Conservation (phyloP, 2,329 filamentous ascomycete genomes). For the Seiridium unicorne region DNA sequence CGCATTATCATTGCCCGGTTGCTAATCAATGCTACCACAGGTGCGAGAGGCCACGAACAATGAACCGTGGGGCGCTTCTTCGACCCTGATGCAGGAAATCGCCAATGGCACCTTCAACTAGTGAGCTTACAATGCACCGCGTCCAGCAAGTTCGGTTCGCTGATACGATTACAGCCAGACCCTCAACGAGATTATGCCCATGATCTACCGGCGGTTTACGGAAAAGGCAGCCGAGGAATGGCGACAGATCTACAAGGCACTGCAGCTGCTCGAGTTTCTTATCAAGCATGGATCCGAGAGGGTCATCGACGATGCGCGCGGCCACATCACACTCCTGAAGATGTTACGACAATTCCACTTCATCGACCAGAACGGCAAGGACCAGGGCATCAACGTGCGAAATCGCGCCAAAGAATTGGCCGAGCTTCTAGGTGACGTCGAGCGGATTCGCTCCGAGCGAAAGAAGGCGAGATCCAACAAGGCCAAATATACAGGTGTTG, state of each 20-base stretch:
- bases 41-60: slow-evolving; percentile 99
- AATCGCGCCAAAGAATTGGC: slow-evolving; percentile 95
- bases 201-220: slow-evolving; percentile 99
- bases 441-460: slow-evolving; percentile 74
- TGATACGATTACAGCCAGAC: slow-evolving; percentile 65
- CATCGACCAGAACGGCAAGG: slow-evolving; percentile 95
- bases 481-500: slow-evolving; percentile 93
- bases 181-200: slow-evolving; percentile 99
- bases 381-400: slow-evolving; percentile 95
- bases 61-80: slow-evolving; percentile 90
- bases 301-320: slow-evolving; percentile 94
- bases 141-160: background rate
- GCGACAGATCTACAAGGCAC: slow-evolving; percentile 98
- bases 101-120: slow-evolving; percentile 98
- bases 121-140: slow-evolving; percentile 51
- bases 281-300: slow-evolving; percentile 98
- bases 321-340: slow-evolving; percentile 91
- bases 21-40: slow-evolving; percentile 38
- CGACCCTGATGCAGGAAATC: slow-evolving; percentile 93
- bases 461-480: slow-evolving; percentile 91
- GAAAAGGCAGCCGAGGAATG: slow-evolving; percentile 98
- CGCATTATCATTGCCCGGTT: background rate
- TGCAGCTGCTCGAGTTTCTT: slow-evolving; percentile 94
- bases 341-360: slow-evolving; percentile 99
- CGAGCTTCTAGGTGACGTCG: slow-evolving; percentile 90